These are phyloP conservation scores for Termitomyces heimii DNA, from an alignment of 768 basidiomycete species.

Conservation along the genomic window DNA sequence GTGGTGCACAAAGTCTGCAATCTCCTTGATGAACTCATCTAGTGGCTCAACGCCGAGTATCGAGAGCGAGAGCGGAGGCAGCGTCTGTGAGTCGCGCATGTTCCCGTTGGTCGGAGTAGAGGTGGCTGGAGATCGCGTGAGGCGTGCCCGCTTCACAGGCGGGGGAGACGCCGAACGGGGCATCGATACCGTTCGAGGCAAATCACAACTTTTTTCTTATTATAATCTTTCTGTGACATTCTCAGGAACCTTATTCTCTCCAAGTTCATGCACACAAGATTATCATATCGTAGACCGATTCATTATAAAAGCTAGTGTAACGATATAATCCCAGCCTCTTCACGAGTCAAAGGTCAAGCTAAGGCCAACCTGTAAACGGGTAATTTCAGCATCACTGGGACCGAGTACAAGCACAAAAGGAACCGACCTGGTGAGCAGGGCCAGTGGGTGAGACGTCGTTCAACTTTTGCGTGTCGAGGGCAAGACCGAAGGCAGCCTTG, in stretches of 20 bases:
- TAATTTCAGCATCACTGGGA: neutral
- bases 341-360: slow-evolving; percentile 71
- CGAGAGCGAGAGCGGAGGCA: slow-evolving; percentile 68
- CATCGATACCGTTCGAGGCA: slow-evolving; percentile 7
- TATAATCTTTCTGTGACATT: neutral
- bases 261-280: neutral
- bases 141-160: slow-evolving; percentile 25
- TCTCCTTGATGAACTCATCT: slow-evolving; percentile 89
- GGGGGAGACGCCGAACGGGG: slow-evolving; percentile 23
- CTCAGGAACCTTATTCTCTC: neutral
- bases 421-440: slow-evolving; percentile 69
- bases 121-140: slow-evolving; percentile 14
- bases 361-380: slow-evolving; percentile 53
- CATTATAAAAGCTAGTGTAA: slow-evolving; percentile 27
- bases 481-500: slow-evolving; percentile 89
- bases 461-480: slow-evolving; percentile 89
- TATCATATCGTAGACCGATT: slow-evolving; percentile 2
- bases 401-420: neutral
- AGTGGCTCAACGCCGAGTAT: slow-evolving; percentile 87
- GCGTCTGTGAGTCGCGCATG: slow-evolving; percentile 13
- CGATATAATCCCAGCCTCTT: slow-evolving; percentile 26
- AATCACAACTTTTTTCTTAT: neutral
- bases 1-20: slow-evolving; percentile 85
- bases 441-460: slow-evolving; percentile 63
- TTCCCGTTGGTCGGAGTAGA: slow-evolving; percentile 20